Evolutionary conservation across 768 basidiomycete genomes (phyloP).

Genomic region (Boletus edulis): DNA sequence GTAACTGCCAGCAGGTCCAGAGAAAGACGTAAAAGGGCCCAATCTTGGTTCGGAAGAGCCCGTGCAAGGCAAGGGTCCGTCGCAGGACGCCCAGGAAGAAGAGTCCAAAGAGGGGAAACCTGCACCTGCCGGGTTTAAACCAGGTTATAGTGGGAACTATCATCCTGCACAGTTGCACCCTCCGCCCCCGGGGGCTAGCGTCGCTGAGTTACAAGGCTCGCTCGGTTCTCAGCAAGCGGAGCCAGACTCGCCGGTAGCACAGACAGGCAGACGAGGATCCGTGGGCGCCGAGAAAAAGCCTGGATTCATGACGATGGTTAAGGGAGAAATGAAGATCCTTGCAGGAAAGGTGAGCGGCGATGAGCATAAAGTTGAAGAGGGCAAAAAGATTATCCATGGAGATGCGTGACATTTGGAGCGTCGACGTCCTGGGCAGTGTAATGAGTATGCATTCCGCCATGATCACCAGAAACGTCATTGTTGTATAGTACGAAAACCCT

Average conservation of each 20-base stretch:
- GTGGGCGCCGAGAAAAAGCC: constrained; percentile 19
- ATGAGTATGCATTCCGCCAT: background rate
- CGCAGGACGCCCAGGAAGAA: constrained; percentile 1
- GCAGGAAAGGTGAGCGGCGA: constrained; percentile 31
- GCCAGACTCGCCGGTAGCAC: background rate
- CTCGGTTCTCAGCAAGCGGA: background rate
- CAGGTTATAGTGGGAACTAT: constrained; percentile 18
- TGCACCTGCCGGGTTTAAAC: background rate
- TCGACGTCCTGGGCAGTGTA: background rate
- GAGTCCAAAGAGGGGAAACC: background rate
- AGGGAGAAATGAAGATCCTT: constrained; percentile 34
- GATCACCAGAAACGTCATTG: background rate
- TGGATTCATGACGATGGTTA: constrained; percentile 29
- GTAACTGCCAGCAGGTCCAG: background rate
- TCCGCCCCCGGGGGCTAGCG: constrained; percentile 20
- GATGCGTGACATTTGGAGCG: constrained; percentile 12
- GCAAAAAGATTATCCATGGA: constrained; percentile 27
- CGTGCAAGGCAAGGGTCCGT: background rate
- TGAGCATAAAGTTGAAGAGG: constrained; percentile 27
- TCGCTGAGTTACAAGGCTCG: constrained; percentile 8
- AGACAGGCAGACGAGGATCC: background rate
- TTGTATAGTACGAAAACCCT: constrained; percentile 9
- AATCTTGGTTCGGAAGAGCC: background rate
- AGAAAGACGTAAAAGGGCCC: background rate
- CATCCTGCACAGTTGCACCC: constrained; percentile 31